Conservation (phyloP, 1,139 yeast genomes). For the Suhomyces guaymorum region DNA sequence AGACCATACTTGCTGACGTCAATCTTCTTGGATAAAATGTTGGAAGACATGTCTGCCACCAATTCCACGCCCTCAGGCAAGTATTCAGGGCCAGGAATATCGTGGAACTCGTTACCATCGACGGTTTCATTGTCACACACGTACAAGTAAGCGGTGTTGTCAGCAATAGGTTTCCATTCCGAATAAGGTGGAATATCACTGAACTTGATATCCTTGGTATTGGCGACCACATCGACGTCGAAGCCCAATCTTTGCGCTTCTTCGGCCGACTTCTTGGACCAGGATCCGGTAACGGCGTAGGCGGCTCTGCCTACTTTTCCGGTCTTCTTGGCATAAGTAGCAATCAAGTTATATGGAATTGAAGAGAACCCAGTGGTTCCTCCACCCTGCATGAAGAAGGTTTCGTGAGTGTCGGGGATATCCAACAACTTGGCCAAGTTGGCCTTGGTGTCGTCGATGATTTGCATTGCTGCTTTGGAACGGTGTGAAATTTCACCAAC, state of each 20-base stretch:
- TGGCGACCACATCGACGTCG: slow-evolving; percentile 67
- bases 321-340: slow-evolving; percentile 66
- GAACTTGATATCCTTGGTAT: slow-evolving; percentile 65
- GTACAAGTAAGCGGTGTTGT: slow-evolving; percentile 78
- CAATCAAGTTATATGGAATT: slow-evolving; percentile 77
- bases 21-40: slow-evolving; percentile 75
- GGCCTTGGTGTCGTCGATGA: slow-evolving; percentile 75
- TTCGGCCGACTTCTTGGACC: slow-evolving; percentile 87
- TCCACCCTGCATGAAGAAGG: slow-evolving; percentile 94
- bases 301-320: slow-evolving; percentile 80
- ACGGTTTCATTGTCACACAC: slow-evolving; percentile 97
- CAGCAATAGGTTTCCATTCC: slow-evolving; percentile 55
- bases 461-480: slow-evolving; percentile 74
- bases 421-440: slow-evolving; percentile 61
- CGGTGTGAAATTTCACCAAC: slow-evolving; percentile 96
- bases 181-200: slow-evolving; percentile 68
- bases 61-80: slow-evolving; percentile 71
- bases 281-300: slow-evolving; percentile 86
- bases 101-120: slow-evolving; percentile 83
- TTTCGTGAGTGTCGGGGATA: slow-evolving; percentile 91
- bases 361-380: slow-evolving; percentile 96
- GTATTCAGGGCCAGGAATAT: slow-evolving; percentile 45
- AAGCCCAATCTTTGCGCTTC: slow-evolving; percentile 86
- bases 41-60: slow-evolving; percentile 94
- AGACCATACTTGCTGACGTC: slow-evolving; percentile 86